Evolutionary conservation across 352 stramenopile genomes (phyloP), one percentile per base, ranked within the genome.

Genomic region (Globisporangium sylvaticum): DNA sequence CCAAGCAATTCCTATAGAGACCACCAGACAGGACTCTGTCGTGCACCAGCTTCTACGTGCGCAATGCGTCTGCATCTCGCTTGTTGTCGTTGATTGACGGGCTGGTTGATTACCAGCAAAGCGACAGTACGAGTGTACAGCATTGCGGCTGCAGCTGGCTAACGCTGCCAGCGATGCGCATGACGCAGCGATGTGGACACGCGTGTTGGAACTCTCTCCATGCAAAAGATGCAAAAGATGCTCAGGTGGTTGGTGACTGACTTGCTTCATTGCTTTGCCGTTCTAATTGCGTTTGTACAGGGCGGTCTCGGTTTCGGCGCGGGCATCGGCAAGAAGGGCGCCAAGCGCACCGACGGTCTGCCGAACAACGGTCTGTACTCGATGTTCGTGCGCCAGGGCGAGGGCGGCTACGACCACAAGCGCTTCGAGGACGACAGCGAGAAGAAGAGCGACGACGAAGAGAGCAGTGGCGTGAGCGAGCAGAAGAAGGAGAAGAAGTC

Each of bases 371-470:
- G 75, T 31, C 72, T 95, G 15, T 95, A 95, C 67, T 81, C 81
- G 34, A 95, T 92, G 87, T 95, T 95, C 58, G 87, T 95, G 66
- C 83, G 87, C 24, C 77, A 92, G 64, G 87, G 87, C 54, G 78
- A 95, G 39, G 75, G 87, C 25, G 76, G 77, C 10, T 92, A 93
- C 71, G 67, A 81, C 68, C 87, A 95, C 74, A 93, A 93, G 66
- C 87, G 89, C 73, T 95, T 91, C 67, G 55, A 61, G n/a, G 55
- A 61, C 55, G 55, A 48, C 20, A 60, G 54, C 54, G 29, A 39
- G 54, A 60, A 60, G 29, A 61, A 61, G 55, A 74, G 86, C n/a
- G 83, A 91, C 12, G 57, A 78, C 10, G 72, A 78, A 29, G 66
- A 80, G 8, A 65, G 55, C 29, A 67, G 64, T n/a, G 67, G 56